These are phyloP conservation scores for Saccharomycopsis oosterbeekiorum DNA, from an alignment of 805 yeast species.

Conservation along the genomic window DNA sequence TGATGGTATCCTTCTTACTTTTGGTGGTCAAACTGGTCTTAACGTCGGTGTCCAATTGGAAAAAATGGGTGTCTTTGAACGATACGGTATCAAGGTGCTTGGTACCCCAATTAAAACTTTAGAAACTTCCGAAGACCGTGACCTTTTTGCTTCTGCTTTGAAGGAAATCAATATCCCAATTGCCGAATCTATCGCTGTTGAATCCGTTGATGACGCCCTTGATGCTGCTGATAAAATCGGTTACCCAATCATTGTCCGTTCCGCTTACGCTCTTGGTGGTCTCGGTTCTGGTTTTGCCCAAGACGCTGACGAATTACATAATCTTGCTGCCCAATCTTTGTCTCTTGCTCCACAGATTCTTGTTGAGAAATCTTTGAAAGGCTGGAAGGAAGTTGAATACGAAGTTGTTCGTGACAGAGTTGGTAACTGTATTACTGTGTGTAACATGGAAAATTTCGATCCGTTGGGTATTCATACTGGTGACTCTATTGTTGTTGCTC, in stretches of 20 bases:
- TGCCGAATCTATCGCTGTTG: conserved; percentile 95
- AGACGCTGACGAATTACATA: conserved; percentile 70
- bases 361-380: conserved; percentile 94
- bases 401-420: conserved; percentile 96
- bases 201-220: conserved; percentile 84
- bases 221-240: conserved; percentile 83
- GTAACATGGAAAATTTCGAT: conserved; percentile 98
- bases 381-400: conserved; percentile 98
- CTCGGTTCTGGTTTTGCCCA: conserved; percentile 95
- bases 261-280: conserved; percentile 97
- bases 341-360: conserved; percentile 89
- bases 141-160: conserved; percentile 87
- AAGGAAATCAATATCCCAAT: conserved; percentile 93
- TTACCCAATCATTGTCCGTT: conserved; percentile 93
- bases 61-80: conserved; percentile 85
- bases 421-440: conserved; percentile 95
- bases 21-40: conserved; percentile 97
- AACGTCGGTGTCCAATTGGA: conserved; percentile 94
- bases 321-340: conserved; percentile 82
- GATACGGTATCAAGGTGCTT: conserved; percentile 85
- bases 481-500: conserved; percentile 98
- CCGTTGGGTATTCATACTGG: conserved; percentile 98
- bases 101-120: conserved; percentile 97
- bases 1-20: conserved; percentile 89
- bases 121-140: conserved; percentile 97